Base-by-base conservation (phyloP, 805 yeast genomes). In the Kregervanrija delftensis region DNA sequence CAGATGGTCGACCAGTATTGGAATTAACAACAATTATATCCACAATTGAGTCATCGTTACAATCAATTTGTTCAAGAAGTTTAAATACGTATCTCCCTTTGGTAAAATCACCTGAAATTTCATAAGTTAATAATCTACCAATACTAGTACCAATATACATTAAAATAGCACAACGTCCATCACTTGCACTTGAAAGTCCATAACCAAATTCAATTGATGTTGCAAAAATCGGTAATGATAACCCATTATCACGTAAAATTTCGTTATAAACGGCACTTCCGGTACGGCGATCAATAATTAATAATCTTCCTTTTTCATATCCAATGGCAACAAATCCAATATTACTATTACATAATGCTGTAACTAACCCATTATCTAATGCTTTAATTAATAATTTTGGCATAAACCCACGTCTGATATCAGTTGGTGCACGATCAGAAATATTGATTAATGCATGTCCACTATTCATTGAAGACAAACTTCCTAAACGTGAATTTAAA, bases 311-410 rank as follows among this genome's bases (percentile, higher is more conserved):
- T 11, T 81, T 73, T 39, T 73, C 74, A 60, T 84, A 88, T 1
- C 86, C 95, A 36, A 86, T 68, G 0, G 85, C 93, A 8, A 84
- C 86, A 66, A 93, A 90, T 0, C 96, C 96, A 40, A 88, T 71
- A 50, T 83, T 75, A 48, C 90, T 81, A 60, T 85, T 76, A 44
- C 74, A 71, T 40, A 90, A 49, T 1, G 86, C 75, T 0, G 90
- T 69, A 9, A 86, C 81, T 4, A 59, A 59, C 0, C 80, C 78
- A 41, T 62, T 57, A 33, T 64, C 64, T 34, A 46, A 33, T 10
- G 66, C 57, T 13, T 74, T 72, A 35, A 71, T 66, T 13, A 80
- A 51, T 2, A 72, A 68, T 39, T 70, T 66, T 0, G 91, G 90
- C 52, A 83, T 53, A 50, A 81, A 81, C 0, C 89, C 90, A 45